A percentile compares a stretch with the other conserved stretches of the same genome.
phyloP scores from a whole-genome alignment of 345 rosid genomes.

The Orychophragmus violaceus region DNA sequence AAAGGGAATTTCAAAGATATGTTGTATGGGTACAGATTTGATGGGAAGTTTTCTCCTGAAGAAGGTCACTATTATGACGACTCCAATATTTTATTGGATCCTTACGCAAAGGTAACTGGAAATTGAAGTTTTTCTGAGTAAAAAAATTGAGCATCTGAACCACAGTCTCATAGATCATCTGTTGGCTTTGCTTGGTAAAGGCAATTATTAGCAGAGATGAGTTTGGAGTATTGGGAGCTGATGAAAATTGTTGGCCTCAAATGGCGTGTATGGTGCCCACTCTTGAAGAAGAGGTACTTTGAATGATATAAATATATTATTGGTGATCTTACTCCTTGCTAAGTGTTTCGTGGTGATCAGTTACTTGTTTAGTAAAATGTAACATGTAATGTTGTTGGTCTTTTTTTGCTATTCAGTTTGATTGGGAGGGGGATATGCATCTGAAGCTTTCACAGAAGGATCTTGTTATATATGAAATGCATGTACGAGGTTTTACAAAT shows the following conservation, averaged over 20 bases:
- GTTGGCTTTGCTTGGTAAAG: too few relatives aligned
- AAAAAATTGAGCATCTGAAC: not conserved
- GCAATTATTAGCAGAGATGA: slow-evolving; percentile 82
- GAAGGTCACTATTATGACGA: slow-evolving; percentile 63
- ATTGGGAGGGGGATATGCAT: slow-evolving; percentile 97
- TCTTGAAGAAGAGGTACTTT: slow-evolving; percentile 55
- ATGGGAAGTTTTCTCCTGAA: slow-evolving; percentile 63
- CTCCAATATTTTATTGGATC: slow-evolving; percentile 69
- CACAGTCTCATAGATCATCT: not conserved
- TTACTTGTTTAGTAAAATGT: not conserved
- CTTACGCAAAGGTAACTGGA: slow-evolving; percentile 71
- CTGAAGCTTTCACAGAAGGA: slow-evolving; percentile 64
- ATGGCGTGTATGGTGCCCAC: slow-evolving; percentile 84
- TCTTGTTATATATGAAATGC: slow-evolving; percentile 88
- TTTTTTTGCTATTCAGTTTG: slow-evolving; percentile 52
- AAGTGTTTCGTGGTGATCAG: not conserved
- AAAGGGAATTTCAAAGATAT: slow-evolving; percentile 65
- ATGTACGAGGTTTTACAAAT: slow-evolving; percentile 83
- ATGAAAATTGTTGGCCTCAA: slow-evolving; percentile 81
- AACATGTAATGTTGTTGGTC: not conserved
- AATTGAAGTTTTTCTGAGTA: not conserved
- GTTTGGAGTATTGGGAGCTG: slow-evolving; percentile 66
- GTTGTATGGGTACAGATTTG: slow-evolving; percentile 77
- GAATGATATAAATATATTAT: not conserved
- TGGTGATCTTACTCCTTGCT: not conserved